phyloP scores from a whole-genome alignment of 176 grass and related monocot genomes.

The Musa itinerans region DNA sequence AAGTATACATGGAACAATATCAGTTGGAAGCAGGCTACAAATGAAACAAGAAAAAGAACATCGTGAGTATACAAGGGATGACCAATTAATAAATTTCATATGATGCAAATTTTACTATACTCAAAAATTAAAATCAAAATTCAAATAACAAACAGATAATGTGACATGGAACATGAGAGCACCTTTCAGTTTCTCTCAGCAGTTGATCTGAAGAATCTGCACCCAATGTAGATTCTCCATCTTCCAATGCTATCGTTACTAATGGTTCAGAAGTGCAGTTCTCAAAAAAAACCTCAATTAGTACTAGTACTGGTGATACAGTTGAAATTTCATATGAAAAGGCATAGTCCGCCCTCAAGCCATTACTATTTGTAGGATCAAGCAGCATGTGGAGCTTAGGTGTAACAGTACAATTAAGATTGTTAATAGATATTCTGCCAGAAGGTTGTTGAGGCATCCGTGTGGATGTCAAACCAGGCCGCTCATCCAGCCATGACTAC shows the following conservation, averaged over 20 bases:
- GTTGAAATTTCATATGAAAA: slow-evolving; percentile 64
- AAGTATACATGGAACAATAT: slow-evolving; percentile 34
- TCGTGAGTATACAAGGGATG: slow-evolving; percentile 7
- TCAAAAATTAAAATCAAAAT: not conserved
- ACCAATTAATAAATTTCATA: too few relatives aligned
- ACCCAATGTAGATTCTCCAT: slow-evolving; percentile 49
- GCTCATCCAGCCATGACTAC: slow-evolving; percentile 82
- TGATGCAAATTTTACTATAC: not conserved
- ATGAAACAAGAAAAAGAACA: slow-evolving; percentile 7
- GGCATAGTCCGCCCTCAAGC: slow-evolving; percentile 65
- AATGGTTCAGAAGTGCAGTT: slow-evolving; percentile 48
- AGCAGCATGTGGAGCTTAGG: slow-evolving; percentile 58
- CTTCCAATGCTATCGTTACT: slow-evolving; percentile 51
- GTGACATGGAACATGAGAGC: not conserved
- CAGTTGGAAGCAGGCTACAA: slow-evolving; percentile 21
- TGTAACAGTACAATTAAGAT: slow-evolving; percentile 53
- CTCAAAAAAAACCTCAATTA: slow-evolving; percentile 68
- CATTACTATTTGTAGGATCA: slow-evolving; percentile 52
- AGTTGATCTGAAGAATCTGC: slow-evolving; percentile 26
- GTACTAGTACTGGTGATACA: slow-evolving; percentile 46
- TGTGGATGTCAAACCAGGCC: slow-evolving; percentile 32
- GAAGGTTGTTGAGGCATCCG: slow-evolving; percentile 26
- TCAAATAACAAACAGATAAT: not conserved
- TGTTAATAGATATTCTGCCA: slow-evolving; percentile 72
- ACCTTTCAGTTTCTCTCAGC: slow-evolving; percentile 58